Percentiles rank a stretch among this genome's conserved stretches.
Evolutionary conservation across 1,139 yeast species (phyloP).

Genomic region (Geotrichum reessii): DNA sequence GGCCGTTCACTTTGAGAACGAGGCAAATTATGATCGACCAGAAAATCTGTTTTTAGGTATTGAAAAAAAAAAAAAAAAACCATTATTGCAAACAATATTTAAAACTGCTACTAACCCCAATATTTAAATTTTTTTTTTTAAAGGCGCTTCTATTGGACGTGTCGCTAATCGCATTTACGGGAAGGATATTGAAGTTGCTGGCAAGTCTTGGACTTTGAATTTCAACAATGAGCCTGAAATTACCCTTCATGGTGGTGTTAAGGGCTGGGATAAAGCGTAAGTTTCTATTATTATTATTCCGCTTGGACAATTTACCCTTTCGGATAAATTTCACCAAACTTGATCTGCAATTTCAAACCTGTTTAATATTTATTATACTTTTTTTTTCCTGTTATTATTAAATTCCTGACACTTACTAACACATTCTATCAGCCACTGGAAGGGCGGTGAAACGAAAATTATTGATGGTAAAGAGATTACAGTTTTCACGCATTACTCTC

Average conservation of each 20-base stretch:
- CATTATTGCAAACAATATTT: too few relatives aligned
- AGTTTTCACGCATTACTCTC: constrained; percentile 36
- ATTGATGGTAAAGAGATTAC: constrained; percentile 34
- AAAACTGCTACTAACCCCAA: too few relatives aligned
- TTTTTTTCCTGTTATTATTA: too few relatives aligned
- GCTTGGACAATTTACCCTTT: background rate
- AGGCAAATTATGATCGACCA: constrained; percentile 25
- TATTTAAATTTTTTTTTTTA: too few relatives aligned
- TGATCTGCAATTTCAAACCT: constrained; percentile 22
- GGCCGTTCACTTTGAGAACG: constrained; percentile 26
- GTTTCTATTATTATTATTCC: background rate
- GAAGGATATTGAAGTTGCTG: constrained; percentile 43
- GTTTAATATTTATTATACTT: too few relatives aligned
- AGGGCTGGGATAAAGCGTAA: constrained; percentile 47
- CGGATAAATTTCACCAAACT: constrained; percentile 14
- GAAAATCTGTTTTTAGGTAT: constrained; percentile 49
- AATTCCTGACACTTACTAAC: too few relatives aligned
- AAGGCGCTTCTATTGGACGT: constrained; percentile 48
- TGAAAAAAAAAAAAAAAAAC: too few relatives aligned
- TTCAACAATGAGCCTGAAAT: constrained; percentile 35
- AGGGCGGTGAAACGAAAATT: constrained; percentile 40
- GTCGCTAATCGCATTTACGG: constrained; percentile 55
- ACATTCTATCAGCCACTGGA: constrained; percentile 22
- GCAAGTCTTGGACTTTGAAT: constrained; percentile 38
- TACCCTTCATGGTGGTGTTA: constrained; percentile 49